These are phyloP conservation scores for Agroathelia rolfsii DNA, from an alignment of 1,284 basidiomycete genomes.

Conservation along the genomic window DNA sequence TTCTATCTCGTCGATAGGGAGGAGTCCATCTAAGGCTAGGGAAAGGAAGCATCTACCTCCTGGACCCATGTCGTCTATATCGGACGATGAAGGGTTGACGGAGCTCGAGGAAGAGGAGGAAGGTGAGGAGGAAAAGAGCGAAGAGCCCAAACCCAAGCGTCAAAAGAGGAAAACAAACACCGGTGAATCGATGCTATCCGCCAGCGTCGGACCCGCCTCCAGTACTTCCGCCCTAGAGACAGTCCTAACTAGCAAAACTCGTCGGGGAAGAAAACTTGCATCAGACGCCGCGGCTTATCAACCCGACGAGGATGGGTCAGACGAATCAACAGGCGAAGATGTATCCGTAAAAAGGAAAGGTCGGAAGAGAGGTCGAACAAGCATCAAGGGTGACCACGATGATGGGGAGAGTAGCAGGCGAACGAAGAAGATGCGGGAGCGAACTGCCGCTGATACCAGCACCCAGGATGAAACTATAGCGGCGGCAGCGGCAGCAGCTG, in stretches of 20 bases:
- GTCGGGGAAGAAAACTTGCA: constrained; percentile 21
- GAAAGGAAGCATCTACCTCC: background rate
- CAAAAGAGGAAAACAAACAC: constrained; percentile 2
- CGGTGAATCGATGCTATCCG: constrained; percentile 14
- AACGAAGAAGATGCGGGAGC: too few relatives aligned
- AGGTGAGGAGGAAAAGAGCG: constrained; percentile 4
- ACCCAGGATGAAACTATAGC: too few relatives aligned
- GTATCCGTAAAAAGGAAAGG: constrained; percentile 15
- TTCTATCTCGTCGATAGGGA: constrained; percentile 10
- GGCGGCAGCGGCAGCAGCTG: too few relatives aligned
- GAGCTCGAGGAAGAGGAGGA: constrained; percentile 4
- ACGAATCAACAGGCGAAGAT: constrained; percentile 19
- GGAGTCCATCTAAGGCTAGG: constrained; percentile 7
- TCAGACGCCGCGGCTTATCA: constrained; percentile 32
- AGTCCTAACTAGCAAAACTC: constrained; percentile 11
- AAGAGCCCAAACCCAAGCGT: constrained; percentile 3
- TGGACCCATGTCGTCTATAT: constrained; percentile 7
- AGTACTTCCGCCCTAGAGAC: constrained; percentile 12
- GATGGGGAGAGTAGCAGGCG: background rate
- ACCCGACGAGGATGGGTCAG: constrained; percentile 20
- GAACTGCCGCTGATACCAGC: too few relatives aligned
- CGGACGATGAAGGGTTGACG: constrained; percentile 2
- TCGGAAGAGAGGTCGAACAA: constrained; percentile 23
- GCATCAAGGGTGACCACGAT: constrained; percentile 5
- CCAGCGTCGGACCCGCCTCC: constrained; percentile 15